These are phyloP conservation scores for Colletotrichum magnum DNA, from an alignment of 2,329 filamentous ascomycete species.

Conservation along the genomic window DNA sequence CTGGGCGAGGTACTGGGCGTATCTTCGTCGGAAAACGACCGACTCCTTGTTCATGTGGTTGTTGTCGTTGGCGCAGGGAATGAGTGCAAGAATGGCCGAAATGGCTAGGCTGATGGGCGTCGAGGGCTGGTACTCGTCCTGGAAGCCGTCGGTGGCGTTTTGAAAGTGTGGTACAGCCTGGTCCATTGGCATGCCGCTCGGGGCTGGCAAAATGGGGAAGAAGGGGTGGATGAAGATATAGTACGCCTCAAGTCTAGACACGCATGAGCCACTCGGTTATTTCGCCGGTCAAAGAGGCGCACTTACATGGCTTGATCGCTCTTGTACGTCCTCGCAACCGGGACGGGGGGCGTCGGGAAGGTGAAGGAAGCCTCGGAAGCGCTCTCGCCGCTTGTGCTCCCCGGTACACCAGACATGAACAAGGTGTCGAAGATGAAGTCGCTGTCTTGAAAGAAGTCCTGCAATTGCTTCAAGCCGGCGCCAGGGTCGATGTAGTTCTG, in stretches of 20 bases:
- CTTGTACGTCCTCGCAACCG: conserved; percentile 59
- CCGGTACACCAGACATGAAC: conserved; percentile 48
- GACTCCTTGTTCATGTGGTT: conserved; percentile 55
- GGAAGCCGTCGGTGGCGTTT: conserved; percentile 51
- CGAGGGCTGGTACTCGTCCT: conserved; percentile 54
- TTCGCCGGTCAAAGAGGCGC: background rate
- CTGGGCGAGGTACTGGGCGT: conserved; percentile 64
- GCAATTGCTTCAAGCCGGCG: conserved; percentile 61
- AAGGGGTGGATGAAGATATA: conserved; percentile 67
- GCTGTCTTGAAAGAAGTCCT: conserved; percentile 61
- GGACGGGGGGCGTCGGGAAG: conserved; percentile 41
- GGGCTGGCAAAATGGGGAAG: conserved; percentile 64
- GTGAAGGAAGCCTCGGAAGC: conserved; percentile 39
- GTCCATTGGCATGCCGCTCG: conserved; percentile 51
- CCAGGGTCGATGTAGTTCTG: conserved; percentile 62
- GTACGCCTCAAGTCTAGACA: conserved; percentile 59
- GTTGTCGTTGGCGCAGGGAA: conserved; percentile 59
- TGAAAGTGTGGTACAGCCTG: conserved; percentile 52
- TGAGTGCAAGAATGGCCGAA: conserved; percentile 62
- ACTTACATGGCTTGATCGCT: conserved; percentile 58
- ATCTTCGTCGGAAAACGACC: conserved; percentile 59
- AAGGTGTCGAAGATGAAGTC: conserved; percentile 63
- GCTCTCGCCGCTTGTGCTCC: conserved; percentile 38
- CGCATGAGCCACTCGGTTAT: background rate
- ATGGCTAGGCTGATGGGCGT: conserved; percentile 62